Evolutionary conservation across 2,329 filamentous ascomycete genomes (phyloP).

Genomic region (Epichloe gansuensis): DNA sequence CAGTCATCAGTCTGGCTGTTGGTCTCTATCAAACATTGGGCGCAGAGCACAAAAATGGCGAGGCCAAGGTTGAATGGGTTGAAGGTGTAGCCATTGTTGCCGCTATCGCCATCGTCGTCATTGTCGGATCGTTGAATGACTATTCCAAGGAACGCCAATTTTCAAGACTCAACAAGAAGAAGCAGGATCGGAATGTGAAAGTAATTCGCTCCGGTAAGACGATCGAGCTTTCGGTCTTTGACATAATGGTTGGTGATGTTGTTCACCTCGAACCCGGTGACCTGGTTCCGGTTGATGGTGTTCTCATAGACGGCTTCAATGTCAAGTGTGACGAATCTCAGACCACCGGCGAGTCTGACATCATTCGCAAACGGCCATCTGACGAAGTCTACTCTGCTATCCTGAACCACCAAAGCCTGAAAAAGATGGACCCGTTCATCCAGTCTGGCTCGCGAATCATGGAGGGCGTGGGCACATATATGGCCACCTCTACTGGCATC

Average conservation of each 20-base stretch:
- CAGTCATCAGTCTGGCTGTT: constrained; percentile 58
- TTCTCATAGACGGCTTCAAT: constrained; percentile 60
- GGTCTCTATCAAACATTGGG: constrained; percentile 67
- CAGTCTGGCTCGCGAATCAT: constrained; percentile 72
- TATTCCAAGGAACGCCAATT: constrained; percentile 73
- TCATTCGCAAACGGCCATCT: constrained; percentile 53
- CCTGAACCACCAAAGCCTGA: constrained; percentile 49
- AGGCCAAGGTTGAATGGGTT: constrained; percentile 60
- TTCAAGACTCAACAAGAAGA: constrained; percentile 65
- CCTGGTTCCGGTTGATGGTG: constrained; percentile 59
- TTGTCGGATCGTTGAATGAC: constrained; percentile 66
- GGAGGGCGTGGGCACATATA: constrained; percentile 62
- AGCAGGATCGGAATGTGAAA: constrained; percentile 62
- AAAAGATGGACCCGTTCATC: constrained; percentile 72
- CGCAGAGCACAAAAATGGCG: constrained; percentile 32
- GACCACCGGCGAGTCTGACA: constrained; percentile 66
- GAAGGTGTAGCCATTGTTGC: constrained; percentile 72
- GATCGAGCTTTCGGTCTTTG: constrained; percentile 55
- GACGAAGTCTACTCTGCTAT: constrained; percentile 60
- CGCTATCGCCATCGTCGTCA: constrained; percentile 65
- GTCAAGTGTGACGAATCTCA: constrained; percentile 69
- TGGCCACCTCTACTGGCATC: constrained; percentile 60
- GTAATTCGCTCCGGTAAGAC: constrained; percentile 58
- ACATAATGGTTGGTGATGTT: constrained; percentile 57
- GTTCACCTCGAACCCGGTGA: constrained; percentile 64